phyloP scores from a whole-genome alignment of 164 flowering plant species.

The Vitis labrusca region DNA sequence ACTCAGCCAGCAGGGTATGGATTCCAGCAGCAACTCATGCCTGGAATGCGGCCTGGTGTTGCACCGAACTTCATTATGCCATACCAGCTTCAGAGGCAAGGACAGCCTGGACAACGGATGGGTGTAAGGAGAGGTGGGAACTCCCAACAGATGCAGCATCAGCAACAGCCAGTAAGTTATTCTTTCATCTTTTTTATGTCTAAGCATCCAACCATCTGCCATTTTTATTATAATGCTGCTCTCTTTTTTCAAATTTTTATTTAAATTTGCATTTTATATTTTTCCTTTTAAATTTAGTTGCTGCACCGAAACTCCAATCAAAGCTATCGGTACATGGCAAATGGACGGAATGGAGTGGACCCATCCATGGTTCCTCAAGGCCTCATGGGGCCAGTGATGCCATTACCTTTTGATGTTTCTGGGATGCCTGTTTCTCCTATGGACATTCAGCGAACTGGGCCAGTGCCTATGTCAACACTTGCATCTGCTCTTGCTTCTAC shows the following conservation, averaged over 20 bases:
- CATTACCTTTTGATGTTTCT: slow-evolving; percentile 46
- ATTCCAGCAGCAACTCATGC: slow-evolving; percentile 67
- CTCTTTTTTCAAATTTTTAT: neutral
- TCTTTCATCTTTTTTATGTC: neutral
- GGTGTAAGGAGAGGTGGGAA: slow-evolving; percentile 60
- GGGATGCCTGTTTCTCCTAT: slow-evolving; percentile 35
- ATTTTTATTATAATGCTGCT: neutral
- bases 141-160: slow-evolving; percentile 49
- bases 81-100: slow-evolving; percentile 63
- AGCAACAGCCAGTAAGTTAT: slow-evolving; percentile 14
- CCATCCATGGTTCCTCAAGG: slow-evolving; percentile 56
- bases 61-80: slow-evolving; percentile 65
- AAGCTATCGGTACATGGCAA: slow-evolving; percentile 53
- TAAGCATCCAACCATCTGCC: too few relatives aligned
- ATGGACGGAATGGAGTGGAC: slow-evolving; percentile 50
- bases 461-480: slow-evolving; percentile 51
- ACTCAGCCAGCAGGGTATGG: slow-evolving; percentile 69
- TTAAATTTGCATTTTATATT: neutral
- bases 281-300: slow-evolving; percentile 21
- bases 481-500: slow-evolving; percentile 73
- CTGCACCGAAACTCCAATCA: slow-evolving; percentile 50
- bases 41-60: slow-evolving; percentile 68
- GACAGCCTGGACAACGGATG: slow-evolving; percentile 57
- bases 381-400: slow-evolving; percentile 46
- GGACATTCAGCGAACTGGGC: slow-evolving; percentile 41